phyloP scores from a whole-genome alignment of 805 yeast genomes.

The Saccharomycopsis synnaedendra region DNA sequence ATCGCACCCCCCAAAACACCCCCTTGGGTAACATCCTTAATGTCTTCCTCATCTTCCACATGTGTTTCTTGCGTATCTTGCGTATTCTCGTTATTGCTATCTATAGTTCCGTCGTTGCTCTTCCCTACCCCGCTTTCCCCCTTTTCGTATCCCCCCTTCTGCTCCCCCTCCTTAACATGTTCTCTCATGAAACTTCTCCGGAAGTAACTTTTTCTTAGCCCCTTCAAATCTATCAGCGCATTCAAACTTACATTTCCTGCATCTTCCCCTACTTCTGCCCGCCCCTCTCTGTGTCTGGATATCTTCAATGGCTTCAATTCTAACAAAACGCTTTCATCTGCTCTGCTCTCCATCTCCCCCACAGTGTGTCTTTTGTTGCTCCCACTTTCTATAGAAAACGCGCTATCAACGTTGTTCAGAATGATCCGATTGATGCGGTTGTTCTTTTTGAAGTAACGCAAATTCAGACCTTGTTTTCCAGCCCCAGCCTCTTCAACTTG shows the following conservation, averaged over 20 bases:
- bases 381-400: neutral
- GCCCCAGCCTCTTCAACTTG: neutral
- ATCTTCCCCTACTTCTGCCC: neutral
- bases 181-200: neutral
- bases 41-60: too few species aligned
- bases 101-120: too few species aligned
- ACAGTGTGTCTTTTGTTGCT: slow-evolving; percentile 6
- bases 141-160: too few species aligned
- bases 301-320: slow-evolving; percentile 12
- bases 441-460: slow-evolving; percentile 8
- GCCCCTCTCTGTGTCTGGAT: slow-evolving; percentile 1
- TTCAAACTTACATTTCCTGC: slow-evolving; percentile 9
- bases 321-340: neutral
- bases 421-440: slow-evolving; percentile 10
- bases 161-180: neutral
- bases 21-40: too few species aligned
- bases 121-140: too few species aligned
- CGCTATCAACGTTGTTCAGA: slow-evolving; percentile 9
- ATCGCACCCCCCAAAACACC: too few species aligned
- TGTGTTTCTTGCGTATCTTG: too few species aligned
- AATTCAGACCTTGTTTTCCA: neutral
- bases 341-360: neutral
- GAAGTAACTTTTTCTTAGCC: neutral
- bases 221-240: slow-evolving; percentile 7
- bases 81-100: too few species aligned